phyloP scores from a whole-genome alignment of 2,329 filamentous ascomycete species.

The Pseudogymnoascus sp. region DNA sequence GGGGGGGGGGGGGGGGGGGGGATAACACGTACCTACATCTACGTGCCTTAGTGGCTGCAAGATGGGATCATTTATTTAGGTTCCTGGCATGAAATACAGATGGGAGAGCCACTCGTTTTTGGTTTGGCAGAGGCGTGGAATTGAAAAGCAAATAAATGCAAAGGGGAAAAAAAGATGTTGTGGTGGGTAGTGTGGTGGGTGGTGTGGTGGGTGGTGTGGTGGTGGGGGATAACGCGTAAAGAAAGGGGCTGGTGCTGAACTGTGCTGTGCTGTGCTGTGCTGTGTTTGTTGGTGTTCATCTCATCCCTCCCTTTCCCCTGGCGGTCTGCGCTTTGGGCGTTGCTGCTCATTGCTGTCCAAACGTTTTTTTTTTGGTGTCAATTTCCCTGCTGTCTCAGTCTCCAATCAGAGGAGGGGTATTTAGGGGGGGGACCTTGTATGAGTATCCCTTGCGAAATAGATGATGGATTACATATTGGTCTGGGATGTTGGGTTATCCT shows the following conservation, averaged over 20 bases:
- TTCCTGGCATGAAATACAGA: background rate
- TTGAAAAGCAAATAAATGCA: slow-evolving; percentile 23
- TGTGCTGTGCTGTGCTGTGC: too few species aligned
- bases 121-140: too few species aligned
- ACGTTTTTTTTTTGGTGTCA: background rate
- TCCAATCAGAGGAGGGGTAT: background rate
- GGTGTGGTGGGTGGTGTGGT: too few species aligned
- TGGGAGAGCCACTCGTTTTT: background rate
- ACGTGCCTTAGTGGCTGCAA: background rate
- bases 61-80: background rate
- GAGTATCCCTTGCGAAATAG: background rate
- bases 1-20: slow-evolving; percentile 57
- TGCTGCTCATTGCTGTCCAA: background rate
- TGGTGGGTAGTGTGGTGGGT: background rate
- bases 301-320: too few species aligned
- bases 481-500: background rate
- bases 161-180: too few species aligned
- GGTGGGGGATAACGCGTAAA: background rate
- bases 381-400: background rate
- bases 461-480: background rate
- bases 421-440: background rate
- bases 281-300: background rate
- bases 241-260: background rate
- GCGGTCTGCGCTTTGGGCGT: background rate
- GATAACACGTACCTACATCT: slow-evolving; percentile 21